These are phyloP conservation scores for Diaporthe batatas DNA, from an alignment of 2,329 filamentous ascomycete genomes.

Conservation along the genomic window DNA sequence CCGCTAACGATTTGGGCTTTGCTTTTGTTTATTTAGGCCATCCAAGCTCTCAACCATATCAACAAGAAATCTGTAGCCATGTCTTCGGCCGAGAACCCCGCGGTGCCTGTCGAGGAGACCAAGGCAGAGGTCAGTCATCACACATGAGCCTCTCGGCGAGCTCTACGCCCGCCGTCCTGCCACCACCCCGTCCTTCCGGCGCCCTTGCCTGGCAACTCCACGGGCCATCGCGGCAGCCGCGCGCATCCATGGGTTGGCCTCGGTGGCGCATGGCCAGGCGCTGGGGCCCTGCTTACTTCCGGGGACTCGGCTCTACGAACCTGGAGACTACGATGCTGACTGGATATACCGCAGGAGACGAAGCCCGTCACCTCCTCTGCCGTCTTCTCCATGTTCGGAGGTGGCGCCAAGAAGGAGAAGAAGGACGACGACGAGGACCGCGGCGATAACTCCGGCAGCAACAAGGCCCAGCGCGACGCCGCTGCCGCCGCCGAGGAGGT, in stretches of 20 bases:
- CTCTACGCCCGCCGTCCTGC: not conserved
- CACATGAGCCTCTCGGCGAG: not conserved
- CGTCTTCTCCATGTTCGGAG: slow-evolving; percentile 99
- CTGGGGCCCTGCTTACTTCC: not conserved
- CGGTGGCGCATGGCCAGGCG: not conserved
- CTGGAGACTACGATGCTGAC: slow-evolving; percentile 15
- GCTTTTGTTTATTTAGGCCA: slow-evolving; percentile 40
- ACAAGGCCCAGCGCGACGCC: slow-evolving; percentile 80
- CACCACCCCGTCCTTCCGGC: not conserved
- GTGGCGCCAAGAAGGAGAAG: slow-evolving; percentile 96
- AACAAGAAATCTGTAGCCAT: slow-evolving; percentile 45
- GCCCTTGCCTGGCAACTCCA: slow-evolving; percentile 10
- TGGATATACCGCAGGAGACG: slow-evolving; percentile 19
- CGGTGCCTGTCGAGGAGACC: slow-evolving; percentile 52
- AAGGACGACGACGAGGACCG: slow-evolving; percentile 86
- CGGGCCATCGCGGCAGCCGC: slow-evolving; percentile 1
- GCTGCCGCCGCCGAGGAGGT: slow-evolving; percentile 73
- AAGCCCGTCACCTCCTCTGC: slow-evolving; percentile 69
- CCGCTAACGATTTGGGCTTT: slow-evolving; percentile 39
- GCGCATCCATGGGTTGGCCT: not conserved
- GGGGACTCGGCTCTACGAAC: not conserved
- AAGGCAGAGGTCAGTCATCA: slow-evolving; percentile 44
- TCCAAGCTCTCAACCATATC: slow-evolving; percentile 27
- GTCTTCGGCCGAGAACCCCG: slow-evolving; percentile 52
- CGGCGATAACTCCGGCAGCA: slow-evolving; percentile 89